phyloP scores from a whole-genome alignment of 2,329 filamentous ascomycete genomes.

The Talaromyces rugulosus region DNA sequence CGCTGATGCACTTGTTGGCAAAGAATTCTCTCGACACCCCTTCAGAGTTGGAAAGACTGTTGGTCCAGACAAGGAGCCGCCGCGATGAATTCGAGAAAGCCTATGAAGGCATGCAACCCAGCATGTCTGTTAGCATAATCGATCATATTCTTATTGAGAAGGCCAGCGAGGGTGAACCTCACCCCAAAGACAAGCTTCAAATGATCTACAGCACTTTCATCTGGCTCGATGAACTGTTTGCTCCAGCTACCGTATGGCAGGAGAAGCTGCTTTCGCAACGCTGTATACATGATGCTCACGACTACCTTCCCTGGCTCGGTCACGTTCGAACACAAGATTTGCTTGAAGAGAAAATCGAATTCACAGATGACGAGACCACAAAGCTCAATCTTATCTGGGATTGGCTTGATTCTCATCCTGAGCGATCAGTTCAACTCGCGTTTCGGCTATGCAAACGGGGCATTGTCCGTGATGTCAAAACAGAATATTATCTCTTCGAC shows the following conservation, averaged over 20 bases:
- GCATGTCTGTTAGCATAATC: not conserved
- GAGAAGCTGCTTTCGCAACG: not conserved
- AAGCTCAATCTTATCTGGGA: not conserved
- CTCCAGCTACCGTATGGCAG: not conserved
- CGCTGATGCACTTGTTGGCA: not conserved
- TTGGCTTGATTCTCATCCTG: not conserved
- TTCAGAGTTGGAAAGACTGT: not conserved
- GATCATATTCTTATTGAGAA: not conserved
- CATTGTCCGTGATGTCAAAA: slow-evolving; percentile 1
- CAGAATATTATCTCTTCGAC: slow-evolving; percentile 2
- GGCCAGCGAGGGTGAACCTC: not conserved
- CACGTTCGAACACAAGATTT: not conserved
- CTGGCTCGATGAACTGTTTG: slow-evolving; percentile 4
- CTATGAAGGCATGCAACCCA: not conserved
- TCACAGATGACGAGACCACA: not conserved
- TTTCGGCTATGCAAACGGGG: not conserved
- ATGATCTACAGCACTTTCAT: slow-evolving; percentile 3
- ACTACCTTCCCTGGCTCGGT: slow-evolving; percentile 2
- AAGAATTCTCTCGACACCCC: not conserved
- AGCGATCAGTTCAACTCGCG: slow-evolving; percentile 1
- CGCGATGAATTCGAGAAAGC: not conserved
- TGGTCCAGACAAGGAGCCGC: not conserved
- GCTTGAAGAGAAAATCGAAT: not conserved
- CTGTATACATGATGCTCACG: not conserved
- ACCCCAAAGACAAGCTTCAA: not conserved